These are phyloP conservation scores for Ambispora gerdemannii DNA, from an alignment of 192 early-diverging fungal genomes.

Conservation along the genomic window DNA sequence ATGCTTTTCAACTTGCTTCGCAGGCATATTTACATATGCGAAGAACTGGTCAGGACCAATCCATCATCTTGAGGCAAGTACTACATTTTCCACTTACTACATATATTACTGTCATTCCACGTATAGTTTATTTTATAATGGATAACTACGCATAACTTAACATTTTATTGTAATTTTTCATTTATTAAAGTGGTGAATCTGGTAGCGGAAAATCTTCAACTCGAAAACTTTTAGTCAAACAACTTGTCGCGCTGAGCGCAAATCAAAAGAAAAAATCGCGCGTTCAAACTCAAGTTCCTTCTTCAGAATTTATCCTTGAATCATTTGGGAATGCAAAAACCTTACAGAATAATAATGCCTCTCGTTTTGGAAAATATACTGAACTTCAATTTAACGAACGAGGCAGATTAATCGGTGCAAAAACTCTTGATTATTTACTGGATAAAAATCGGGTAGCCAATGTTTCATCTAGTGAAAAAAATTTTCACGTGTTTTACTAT, in stretches of 20 bases:
- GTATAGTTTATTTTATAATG: constrained; percentile 7
- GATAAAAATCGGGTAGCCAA: constrained; percentile 78
- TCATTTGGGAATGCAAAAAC: constrained; percentile 90
- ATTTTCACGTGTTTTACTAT: constrained; percentile 96
- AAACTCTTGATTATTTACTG: constrained; percentile 82
- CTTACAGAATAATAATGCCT: constrained; percentile 69
- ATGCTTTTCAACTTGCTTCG: constrained; percentile 80
- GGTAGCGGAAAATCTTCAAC: constrained; percentile 87
- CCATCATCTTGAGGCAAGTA: constrained; percentile 81
- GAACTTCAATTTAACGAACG: constrained; percentile 92
- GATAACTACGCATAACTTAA: not conserved
- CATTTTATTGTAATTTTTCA: not conserved
- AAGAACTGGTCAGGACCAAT: constrained; percentile 84
- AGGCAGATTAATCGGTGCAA: constrained; percentile 85
- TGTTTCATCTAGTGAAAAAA: constrained; percentile 62
- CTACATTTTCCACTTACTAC: no score
- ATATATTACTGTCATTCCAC: no score
- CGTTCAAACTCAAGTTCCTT: constrained; percentile 64
- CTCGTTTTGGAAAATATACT: constrained; percentile 79
- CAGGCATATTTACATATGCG: constrained; percentile 87
- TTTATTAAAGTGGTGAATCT: constrained; percentile 74
- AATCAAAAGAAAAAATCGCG: constrained; percentile 67
- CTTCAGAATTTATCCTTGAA: constrained; percentile 72
- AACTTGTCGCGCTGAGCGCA: constrained; percentile 64
- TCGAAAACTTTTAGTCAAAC: constrained; percentile 60